Percentiles rank a stretch among this genome's conserved stretches.
These are phyloP conservation scores for Neonectria punicea DNA, from an alignment of 2,329 filamentous ascomycete species.

Conservation along the genomic window DNA sequence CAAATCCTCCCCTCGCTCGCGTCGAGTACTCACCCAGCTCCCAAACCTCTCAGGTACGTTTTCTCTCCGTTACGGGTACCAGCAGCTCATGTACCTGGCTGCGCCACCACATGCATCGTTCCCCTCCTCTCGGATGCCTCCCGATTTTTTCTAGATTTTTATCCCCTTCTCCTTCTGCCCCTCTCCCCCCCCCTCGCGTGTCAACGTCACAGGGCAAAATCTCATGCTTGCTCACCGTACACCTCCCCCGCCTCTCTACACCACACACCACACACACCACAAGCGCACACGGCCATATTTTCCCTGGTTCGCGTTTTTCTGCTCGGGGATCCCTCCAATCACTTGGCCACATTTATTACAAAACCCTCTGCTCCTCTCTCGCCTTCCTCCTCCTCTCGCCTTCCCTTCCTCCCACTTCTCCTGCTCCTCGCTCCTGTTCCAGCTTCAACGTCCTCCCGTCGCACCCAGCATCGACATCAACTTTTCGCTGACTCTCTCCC, in stretches of 20 bases:
- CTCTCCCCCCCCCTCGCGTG: conserved; percentile 15
- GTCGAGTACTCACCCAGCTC: neutral
- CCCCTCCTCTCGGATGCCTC: conserved; percentile 3
- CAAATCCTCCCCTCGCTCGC: neutral
- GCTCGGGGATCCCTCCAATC: neutral
- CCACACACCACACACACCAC: conserved; percentile 1
- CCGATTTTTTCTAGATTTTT: neutral
- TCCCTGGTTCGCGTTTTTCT: neutral
- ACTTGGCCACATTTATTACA: neutral
- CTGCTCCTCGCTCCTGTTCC: neutral
- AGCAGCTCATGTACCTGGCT: neutral
- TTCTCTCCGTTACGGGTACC: neutral
- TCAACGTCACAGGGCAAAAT: conserved; percentile 44
- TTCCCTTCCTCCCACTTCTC: neutral
- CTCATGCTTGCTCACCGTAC: conserved; percentile 19
- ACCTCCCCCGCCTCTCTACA: neutral
- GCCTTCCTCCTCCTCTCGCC: neutral
- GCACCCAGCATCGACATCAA: neutral
- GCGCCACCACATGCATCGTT: neutral
- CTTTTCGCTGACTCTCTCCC: conserved; percentile 10
- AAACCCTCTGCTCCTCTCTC: neutral
- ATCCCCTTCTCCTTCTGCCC: conserved; percentile 19
- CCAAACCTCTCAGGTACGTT: neutral
- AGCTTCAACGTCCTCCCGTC: neutral
- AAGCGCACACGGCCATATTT: neutral